Evolutionary conservation across 2,329 filamentous ascomycete species (phyloP), one percentile per base, ranked within the genome.

Genomic region (Diplocarpon mali): DNA sequence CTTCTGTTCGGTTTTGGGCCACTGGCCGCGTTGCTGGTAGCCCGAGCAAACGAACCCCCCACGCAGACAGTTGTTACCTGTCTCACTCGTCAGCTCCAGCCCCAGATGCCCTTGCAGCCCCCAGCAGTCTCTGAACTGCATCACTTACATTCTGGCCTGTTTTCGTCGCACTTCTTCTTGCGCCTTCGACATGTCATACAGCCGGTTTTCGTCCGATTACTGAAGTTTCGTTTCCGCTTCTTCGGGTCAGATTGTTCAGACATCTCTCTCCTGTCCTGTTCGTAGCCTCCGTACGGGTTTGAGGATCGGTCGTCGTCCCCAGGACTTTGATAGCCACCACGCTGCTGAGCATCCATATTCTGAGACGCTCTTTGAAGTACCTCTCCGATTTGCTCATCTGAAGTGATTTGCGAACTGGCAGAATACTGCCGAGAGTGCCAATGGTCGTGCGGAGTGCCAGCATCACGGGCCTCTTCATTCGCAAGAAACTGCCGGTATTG

Each of bases 121-220:
- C 15, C 5, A 45, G 8, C 9, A 13, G 6, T 15, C 12, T 15
- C 20, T 7, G 20, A 28, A 42, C 11, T 11, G 15, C 17, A 20
- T 16, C 12, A 71, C 84, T 72, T 71, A 93, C 92, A 96, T 64
- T 87, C 80, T 20, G 92, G 92, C 64, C 94, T 93, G 43, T 76
- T 76, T 68, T 96, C 92, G 61, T 96, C 90, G 61, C 92, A 96
- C 67, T 96, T 96, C 78, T 96, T 96, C 74, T 96, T 96, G 47
- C 90, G 76, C 61, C 78, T 78, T 48, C 90, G 76, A 63, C 90
- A 96, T 5, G 90, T 96, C 65, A 94, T 78, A 63, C 90, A 96
- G 28, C 89, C 88, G 9, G 89, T 95, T 67, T 96, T 96, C 15
- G 90, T 95, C 47, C 90, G 76, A 64, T 95, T 95, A 67, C 87